phyloP scores from a whole-genome alignment of 345 rosid genomes.

The Eucalyptus dawsonii region DNA sequence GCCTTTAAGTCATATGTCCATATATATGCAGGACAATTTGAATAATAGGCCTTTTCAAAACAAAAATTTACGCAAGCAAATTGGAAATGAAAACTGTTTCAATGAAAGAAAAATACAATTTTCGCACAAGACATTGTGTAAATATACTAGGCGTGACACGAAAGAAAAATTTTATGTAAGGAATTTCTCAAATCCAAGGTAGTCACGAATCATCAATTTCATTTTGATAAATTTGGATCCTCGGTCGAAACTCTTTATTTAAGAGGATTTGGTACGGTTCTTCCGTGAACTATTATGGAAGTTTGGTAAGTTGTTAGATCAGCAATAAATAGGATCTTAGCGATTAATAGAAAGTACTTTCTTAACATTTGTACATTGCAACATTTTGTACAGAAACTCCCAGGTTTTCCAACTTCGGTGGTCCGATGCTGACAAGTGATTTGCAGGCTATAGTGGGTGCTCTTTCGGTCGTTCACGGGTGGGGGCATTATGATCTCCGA shows the following conservation, averaged over 20 bases:
- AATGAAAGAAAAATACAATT: not conserved
- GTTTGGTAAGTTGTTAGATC: not conserved
- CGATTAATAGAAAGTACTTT: not conserved
- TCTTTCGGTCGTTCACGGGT: not conserved
- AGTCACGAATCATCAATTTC: rapidly evolving
- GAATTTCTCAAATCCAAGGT: not conserved
- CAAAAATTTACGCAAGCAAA: not conserved
- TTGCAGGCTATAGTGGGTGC: not conserved
- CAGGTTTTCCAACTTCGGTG: not conserved
- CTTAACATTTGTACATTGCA: not conserved
- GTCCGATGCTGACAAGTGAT: not conserved
- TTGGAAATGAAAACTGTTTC: not conserved
- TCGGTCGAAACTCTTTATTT: not conserved
- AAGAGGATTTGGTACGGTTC: not conserved
- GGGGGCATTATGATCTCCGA: not conserved
- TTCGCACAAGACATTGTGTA: not conserved
- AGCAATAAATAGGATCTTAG: not conserved
- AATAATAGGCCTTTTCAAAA: not conserved
- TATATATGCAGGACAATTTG: not conserved
- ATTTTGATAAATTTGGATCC: not conserved
- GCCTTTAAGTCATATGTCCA: not conserved
- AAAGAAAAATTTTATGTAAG: not conserved
- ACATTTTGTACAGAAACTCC: not conserved
- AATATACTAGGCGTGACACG: rapidly evolving
- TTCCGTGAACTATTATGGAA: not conserved